Conservation (phyloP, 129 eudicot genomes). For the Glebionis coronaria region DNA sequence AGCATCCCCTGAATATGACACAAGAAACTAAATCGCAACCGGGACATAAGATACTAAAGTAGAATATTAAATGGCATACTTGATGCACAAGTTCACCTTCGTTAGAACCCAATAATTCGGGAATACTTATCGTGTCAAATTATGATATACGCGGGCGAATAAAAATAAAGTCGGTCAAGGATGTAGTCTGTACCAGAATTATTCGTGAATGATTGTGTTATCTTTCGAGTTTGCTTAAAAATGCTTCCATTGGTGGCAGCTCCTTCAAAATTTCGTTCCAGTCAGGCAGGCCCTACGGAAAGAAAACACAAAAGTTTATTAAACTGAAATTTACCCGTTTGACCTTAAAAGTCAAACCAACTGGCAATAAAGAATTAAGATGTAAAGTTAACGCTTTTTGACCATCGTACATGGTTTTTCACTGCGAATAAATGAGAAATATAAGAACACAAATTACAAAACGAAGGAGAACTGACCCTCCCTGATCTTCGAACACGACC, state of each 20-base stretch:
- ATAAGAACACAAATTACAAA: neutral
- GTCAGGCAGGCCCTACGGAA: conserved; percentile 81
- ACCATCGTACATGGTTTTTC: conserved; percentile 11
- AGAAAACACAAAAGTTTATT: neutral
- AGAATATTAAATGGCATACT: neutral
- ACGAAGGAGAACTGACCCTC: conserved; percentile 48
- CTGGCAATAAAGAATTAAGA: neutral
- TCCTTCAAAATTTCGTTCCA: conserved; percentile 90
- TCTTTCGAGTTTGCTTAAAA: conserved; percentile 94
- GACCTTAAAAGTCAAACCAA: conserved; percentile 18
- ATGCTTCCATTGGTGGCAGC: conserved; percentile 84
- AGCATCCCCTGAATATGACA: conserved; percentile 8
- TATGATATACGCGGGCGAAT: neutral
- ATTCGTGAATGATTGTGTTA: conserved; percentile 23
- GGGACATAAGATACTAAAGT: conserved; percentile 22
- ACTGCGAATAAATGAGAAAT: neutral
- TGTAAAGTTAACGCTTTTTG: neutral
- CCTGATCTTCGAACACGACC: conserved; percentile 97
- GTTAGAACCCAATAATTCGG: conserved; percentile 2
- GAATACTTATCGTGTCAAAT: neutral
- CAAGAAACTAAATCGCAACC: neutral
- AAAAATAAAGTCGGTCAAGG: conserved; percentile 1
- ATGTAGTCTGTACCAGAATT: conserved; percentile 17
- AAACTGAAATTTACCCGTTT: conserved; percentile 4
- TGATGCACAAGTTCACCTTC: conserved; percentile 27